Percentiles rank a stretch among this genome's conserved stretches.
phyloP scores from a whole-genome alignment of 768 basidiomycete species.

The Amylocystis lapponica region DNA sequence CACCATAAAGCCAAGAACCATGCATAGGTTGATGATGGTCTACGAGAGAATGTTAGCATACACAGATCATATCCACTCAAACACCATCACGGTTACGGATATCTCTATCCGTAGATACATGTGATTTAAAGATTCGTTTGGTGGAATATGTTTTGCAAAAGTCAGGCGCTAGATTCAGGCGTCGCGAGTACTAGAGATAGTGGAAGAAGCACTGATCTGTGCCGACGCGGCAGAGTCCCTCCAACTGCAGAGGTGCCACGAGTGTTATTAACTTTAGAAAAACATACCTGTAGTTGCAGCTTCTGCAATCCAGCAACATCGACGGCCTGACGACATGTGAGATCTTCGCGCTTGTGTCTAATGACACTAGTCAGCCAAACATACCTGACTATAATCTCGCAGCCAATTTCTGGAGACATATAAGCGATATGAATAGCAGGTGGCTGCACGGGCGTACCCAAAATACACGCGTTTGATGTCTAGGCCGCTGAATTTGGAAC shows the following conservation, averaged over 20 bases:
- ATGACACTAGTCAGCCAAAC: background rate
- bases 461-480: slow-evolving; percentile 85
- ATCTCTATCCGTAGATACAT: too few relatives aligned
- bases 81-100: too few relatives aligned
- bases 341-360: too few relatives aligned
- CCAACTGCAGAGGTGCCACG: background rate
- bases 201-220: too few relatives aligned
- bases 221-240: background rate
- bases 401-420: slow-evolving; percentile 64
- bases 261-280: background rate
- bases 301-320: slow-evolving; percentile 79
- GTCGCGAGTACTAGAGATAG: too few relatives aligned
- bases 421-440: background rate
- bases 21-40: slow-evolving; percentile 84
- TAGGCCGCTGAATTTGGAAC: slow-evolving; percentile 66
- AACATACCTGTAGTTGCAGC: slow-evolving; percentile 54
- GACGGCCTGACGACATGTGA: slow-evolving; percentile 56
- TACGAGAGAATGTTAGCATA: slow-evolving; percentile 23
- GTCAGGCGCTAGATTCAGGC: too few relatives aligned
- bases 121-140: too few relatives aligned
- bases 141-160: too few relatives aligned
- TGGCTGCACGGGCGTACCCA: slow-evolving; percentile 40
- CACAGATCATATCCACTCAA: too few relatives aligned
- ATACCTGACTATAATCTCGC: slow-evolving; percentile 77
- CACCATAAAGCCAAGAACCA: slow-evolving; percentile 89